Base-by-base conservation (phyloP, 805 yeast species). In the Phaffomyces antillensis region DNA sequence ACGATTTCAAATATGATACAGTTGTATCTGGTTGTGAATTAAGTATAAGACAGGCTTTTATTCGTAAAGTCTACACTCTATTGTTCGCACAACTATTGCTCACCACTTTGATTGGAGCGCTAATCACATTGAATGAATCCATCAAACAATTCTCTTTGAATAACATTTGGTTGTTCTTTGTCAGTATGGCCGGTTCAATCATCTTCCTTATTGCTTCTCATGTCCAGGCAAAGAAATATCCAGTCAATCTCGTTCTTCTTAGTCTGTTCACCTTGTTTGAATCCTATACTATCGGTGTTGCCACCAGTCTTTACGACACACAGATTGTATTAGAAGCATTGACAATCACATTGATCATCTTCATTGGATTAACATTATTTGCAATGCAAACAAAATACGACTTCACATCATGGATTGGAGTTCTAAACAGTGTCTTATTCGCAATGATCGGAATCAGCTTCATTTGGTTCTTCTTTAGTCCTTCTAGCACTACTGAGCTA, bases 1-100 rank as follows among this genome's bases (percentile, higher is more conserved):
- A 87, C 53, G 95, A 86, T 63, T 88, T 87, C 76, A 88, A 87
- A 61, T 86, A 82, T 63, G 77, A 84, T 32, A 83, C 84, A 7
- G 74, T 76, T 42, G 95, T 88, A 23, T 77, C 88, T 4, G 80
- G 84, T 30, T 86, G 96, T 64, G 86, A 83, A 47, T 66, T 86
- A 42, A 78, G 83, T 15, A 71, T 88, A 35, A 77, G 96, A 54
- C 85, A 83, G 52, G 73, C 80, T 61, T 88, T 88, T 55, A 68
- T 86, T 53, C 74, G 89, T 47, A 85, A 84, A 58, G 96, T 88
- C 9, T 89, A 87, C 63, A 68, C 87, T 7, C 71, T 89, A 39
- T 70, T 88, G 41, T 62, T 80, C 12, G 64, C 73, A 6, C 96
- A 88, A 63, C 60, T 88, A 33, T 60, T 79, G 28, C 64, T 70